Conservation (phyloP, 164 flowering plant genomes). For the Liquidambar formosana region DNA sequence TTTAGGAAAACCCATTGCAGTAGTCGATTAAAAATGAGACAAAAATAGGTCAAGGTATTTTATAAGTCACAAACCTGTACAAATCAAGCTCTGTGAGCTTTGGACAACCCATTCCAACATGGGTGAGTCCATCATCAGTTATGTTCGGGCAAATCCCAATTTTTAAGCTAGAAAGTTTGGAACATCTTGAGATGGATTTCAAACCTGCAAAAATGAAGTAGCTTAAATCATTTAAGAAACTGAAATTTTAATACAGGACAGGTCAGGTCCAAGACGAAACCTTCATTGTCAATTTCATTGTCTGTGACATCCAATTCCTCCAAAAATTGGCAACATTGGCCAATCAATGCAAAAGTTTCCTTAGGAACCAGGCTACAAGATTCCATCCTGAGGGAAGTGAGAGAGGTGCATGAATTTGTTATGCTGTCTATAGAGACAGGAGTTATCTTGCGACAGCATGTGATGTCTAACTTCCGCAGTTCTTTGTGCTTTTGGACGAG, state of each 20-base stretch:
- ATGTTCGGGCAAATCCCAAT: conserved; percentile 82
- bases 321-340: conserved; percentile 57
- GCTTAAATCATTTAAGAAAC: neutral
- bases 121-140: conserved; percentile 63
- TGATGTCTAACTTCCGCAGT: conserved; percentile 76
- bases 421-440: conserved; percentile 58
- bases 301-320: conserved; percentile 89
- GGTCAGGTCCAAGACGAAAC: conserved; percentile 26
- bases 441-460: conserved; percentile 86
- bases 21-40: neutral
- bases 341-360: conserved; percentile 76
- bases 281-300: conserved; percentile 81
- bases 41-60: neutral
- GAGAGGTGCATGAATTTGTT: conserved; percentile 61
- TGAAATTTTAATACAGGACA: neutral
- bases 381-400: conserved; percentile 82
- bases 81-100: conserved; percentile 78
- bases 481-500: conserved; percentile 61
- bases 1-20: neutral
- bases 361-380: conserved; percentile 65
- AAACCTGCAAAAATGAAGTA: conserved; percentile 50
- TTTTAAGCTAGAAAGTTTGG: conserved; percentile 56
- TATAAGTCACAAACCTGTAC: conserved; percentile 63
- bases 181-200: conserved; percentile 67
- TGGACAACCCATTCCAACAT: conserved; percentile 59